Evolutionary conservation across 2,329 filamentous ascomycete genomes (phyloP).

Genomic region (Rachicladosporium sp.): DNA sequence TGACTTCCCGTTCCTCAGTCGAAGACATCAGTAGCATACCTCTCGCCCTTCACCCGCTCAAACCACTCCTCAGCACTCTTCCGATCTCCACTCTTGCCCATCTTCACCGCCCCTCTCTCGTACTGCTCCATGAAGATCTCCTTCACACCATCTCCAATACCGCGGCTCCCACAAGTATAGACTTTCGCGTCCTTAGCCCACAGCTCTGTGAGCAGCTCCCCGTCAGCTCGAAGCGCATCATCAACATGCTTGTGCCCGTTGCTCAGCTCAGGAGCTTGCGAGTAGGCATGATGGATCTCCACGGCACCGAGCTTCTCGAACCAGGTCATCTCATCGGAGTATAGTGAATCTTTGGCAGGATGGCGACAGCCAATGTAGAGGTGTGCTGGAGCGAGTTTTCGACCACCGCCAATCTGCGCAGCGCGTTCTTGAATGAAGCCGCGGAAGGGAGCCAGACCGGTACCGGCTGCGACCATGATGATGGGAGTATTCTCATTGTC

Average conservation of each 20-base stretch:
- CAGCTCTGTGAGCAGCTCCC: conserved; percentile 31
- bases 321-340: conserved; percentile 43
- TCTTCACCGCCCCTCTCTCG: conserved; percentile 11
- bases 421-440: conserved; percentile 87
- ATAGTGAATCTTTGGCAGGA: conserved; percentile 46
- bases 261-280: conserved; percentile 30
- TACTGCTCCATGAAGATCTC: conserved; percentile 10
- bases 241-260: conserved; percentile 43
- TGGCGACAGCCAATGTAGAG: conserved; percentile 43
- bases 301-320: conserved; percentile 54
- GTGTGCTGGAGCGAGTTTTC: conserved; percentile 45
- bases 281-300: conserved; percentile 49
- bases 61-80: conserved; percentile 16
- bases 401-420: conserved; percentile 34
- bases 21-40: conserved; percentile 17
- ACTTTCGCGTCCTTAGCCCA: conserved; percentile 43
- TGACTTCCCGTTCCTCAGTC: conserved; percentile 3
- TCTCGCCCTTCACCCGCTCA: conserved; percentile 13
- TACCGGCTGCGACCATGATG: conserved; percentile 44
- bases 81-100: conserved; percentile 28
- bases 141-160: conserved; percentile 34
- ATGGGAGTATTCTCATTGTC: conserved; percentile 28
- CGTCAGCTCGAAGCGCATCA: conserved; percentile 38
- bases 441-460: conserved; percentile 92
- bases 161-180: conserved; percentile 51